Evolutionary conservation across 352 stramenopile genomes (phyloP).

Genomic region (Phytopythium oedochilum): DNA sequence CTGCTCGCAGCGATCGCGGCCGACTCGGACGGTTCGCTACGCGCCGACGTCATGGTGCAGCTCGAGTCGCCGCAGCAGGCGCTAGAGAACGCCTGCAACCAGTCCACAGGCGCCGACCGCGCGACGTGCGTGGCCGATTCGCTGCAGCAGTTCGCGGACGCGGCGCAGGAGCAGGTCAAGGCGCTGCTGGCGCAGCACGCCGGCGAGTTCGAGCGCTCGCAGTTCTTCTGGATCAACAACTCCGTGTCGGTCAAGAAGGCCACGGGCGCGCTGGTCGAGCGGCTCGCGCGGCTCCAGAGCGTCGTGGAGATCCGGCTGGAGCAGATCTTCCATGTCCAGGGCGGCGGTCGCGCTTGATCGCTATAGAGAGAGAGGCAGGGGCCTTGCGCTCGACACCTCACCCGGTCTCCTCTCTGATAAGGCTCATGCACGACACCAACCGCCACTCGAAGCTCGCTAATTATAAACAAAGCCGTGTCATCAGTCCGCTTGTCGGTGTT

Average conservation of each 20-base stretch:
- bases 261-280: slow-evolving; percentile 26
- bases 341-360: too few species aligned
- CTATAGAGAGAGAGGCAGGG: too few species aligned
- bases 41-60: slow-evolving; percentile 51
- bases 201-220: slow-evolving; percentile 24
- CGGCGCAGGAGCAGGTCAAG: slow-evolving; percentile 36
- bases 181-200: slow-evolving; percentile 26
- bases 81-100: slow-evolving; percentile 23
- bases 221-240: slow-evolving; percentile 70
- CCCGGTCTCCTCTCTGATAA: too few species aligned
- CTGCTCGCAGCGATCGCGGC: slow-evolving; percentile 25
- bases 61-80: slow-evolving; percentile 31
- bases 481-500: too few species aligned
- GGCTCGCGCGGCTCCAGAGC: slow-evolving; percentile 32
- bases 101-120: slow-evolving; percentile 13
- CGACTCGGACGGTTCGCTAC: slow-evolving; percentile 11
- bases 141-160: slow-evolving; percentile 46
- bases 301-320: slow-evolving; percentile 39
- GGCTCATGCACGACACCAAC: too few species aligned
- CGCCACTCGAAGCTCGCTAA: too few species aligned
- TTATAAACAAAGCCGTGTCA: too few species aligned
- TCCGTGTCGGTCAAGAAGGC: slow-evolving; percentile 46
- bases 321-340: slow-evolving; percentile 36
- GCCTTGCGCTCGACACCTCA: too few species aligned
- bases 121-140: slow-evolving; percentile 37